A percentile compares a stretch with the other conserved stretches of the same genome.
Conservation (phyloP, 345 rosid species). For the Brassica cretica region DNA sequence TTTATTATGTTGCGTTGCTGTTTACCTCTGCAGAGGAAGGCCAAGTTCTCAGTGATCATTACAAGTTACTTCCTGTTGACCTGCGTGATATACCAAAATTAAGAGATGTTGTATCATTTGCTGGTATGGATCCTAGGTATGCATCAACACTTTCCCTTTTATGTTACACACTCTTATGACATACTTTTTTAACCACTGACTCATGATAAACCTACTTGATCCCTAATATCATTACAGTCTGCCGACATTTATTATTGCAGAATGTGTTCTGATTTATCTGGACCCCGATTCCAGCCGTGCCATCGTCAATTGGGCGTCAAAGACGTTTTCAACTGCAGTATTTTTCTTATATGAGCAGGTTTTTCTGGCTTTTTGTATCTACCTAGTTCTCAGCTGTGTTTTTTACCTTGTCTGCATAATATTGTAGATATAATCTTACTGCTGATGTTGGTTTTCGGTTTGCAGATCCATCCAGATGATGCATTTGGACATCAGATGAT, state of each 20-base stretch:
- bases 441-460: constrained; percentile 32
- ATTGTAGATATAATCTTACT: constrained; percentile 8
- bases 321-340: constrained; percentile 66
- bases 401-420: no score
- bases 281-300: constrained; percentile 82
- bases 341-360: constrained; percentile 99
- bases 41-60: constrained; percentile 79
- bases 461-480: constrained; percentile 93
- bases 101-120: constrained; percentile 65
- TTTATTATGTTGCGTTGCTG: constrained; percentile 14
- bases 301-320: constrained; percentile 82
- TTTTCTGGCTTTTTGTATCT: constrained; percentile 10
- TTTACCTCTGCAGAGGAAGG: constrained; percentile 66
- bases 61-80: constrained; percentile 91
- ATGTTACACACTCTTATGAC: neutral
- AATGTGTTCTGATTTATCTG: constrained; percentile 94
- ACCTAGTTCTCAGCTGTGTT: neutral
- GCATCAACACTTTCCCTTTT: neutral
- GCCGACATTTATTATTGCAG: constrained; percentile 99
- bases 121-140: constrained; percentile 88
- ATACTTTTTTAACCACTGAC: neutral
- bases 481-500: constrained; percentile 99
- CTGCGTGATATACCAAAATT: constrained; percentile 71
- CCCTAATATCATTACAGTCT: constrained; percentile 76
- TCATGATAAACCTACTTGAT: constrained; percentile 38